These are phyloP conservation scores for Chaetomiaceae sp. DNA, from an alignment of 2,329 filamentous ascomycete species.

Conservation along the genomic window DNA sequence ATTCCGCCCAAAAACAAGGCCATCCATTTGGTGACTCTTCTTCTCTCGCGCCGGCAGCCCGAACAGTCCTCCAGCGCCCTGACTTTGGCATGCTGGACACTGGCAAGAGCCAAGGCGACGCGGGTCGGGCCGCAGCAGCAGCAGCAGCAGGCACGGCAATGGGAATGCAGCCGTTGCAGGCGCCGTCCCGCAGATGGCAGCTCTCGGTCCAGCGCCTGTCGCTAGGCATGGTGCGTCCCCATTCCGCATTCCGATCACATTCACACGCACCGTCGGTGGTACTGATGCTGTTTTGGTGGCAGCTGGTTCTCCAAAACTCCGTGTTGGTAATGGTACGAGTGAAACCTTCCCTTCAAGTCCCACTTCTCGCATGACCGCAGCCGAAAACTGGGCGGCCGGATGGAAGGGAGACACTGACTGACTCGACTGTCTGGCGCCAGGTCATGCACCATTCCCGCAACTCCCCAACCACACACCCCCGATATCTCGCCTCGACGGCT, in stretches of 20 bases:
- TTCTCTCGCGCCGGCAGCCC: too few relatives aligned
- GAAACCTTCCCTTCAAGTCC: too few relatives aligned
- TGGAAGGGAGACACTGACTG: too few relatives aligned
- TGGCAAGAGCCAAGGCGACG: constrained; percentile 11
- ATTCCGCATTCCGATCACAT: not conserved
- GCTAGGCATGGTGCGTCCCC: constrained; percentile 16
- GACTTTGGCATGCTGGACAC: not conserved
- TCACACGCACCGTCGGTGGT: too few relatives aligned
- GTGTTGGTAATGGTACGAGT: constrained; percentile 21
- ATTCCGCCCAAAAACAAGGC: too few relatives aligned
- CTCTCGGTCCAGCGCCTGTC: constrained; percentile 19
- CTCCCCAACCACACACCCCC: constrained; percentile 24
- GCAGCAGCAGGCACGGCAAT: not conserved
- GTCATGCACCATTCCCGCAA: constrained; percentile 24
- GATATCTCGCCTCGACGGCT: constrained; percentile 63
- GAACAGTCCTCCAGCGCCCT: not conserved
- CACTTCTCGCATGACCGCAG: too few relatives aligned
- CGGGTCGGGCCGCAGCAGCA: constrained; percentile 6
- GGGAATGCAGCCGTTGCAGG: not conserved
- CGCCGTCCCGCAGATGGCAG: constrained; percentile 13
- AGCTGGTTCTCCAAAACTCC: constrained; percentile 25
- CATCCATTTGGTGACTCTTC: too few relatives aligned
- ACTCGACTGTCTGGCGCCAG: too few relatives aligned
- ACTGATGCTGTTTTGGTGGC: too few relatives aligned
- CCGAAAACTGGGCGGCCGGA: too few relatives aligned